phyloP scores from a whole-genome alignment of 805 yeast species.

The Candida xiaguanensis region DNA sequence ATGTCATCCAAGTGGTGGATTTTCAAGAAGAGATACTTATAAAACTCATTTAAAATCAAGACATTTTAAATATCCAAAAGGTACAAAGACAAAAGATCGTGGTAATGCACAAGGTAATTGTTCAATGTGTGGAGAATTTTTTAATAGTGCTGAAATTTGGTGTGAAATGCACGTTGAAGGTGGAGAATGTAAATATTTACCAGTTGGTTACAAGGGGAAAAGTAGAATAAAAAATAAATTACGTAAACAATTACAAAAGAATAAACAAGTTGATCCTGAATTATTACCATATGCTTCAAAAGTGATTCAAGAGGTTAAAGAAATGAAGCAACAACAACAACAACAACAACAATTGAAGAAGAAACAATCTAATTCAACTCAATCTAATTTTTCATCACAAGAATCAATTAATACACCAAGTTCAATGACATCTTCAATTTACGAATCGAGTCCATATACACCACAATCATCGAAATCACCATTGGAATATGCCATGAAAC shows the following conservation, averaged over 20 bases:
- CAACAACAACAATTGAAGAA: conserved; percentile 1
- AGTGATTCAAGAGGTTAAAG: conserved; percentile 9
- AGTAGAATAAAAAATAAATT: conserved; percentile 41
- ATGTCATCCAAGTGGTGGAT: conserved; percentile 58
- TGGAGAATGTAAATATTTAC: conserved; percentile 45
- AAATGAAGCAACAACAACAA: conserved; percentile 5
- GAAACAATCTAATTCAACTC: conserved; percentile 2
- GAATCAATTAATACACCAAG: conserved; percentile 2
- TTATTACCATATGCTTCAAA: conserved; percentile 10
- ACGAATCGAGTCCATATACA: conserved; percentile 5
- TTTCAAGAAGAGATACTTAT: conserved; percentile 57
- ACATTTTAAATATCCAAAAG: conserved; percentile 56
- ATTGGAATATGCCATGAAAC: conserved; percentile 2
- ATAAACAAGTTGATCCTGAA: conserved; percentile 15
- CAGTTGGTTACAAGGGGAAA: conserved; percentile 42
- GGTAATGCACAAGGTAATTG: conserved; percentile 44
- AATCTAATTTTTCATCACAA: not conserved
- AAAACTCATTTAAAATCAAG: conserved; percentile 55
- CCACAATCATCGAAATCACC: conserved; percentile 8
- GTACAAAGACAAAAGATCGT: conserved; percentile 46
- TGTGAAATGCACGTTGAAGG: conserved; percentile 47
- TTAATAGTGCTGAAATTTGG: conserved; percentile 49
- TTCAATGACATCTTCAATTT: conserved; percentile 6
- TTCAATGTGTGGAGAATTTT: conserved; percentile 51
- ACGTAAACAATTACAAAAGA: conserved; percentile 33